Evolutionary conservation across 257 asterid species (phyloP), one percentile per base, ranked within the genome.

Genomic region (Penstemon davidsonii): DNA sequence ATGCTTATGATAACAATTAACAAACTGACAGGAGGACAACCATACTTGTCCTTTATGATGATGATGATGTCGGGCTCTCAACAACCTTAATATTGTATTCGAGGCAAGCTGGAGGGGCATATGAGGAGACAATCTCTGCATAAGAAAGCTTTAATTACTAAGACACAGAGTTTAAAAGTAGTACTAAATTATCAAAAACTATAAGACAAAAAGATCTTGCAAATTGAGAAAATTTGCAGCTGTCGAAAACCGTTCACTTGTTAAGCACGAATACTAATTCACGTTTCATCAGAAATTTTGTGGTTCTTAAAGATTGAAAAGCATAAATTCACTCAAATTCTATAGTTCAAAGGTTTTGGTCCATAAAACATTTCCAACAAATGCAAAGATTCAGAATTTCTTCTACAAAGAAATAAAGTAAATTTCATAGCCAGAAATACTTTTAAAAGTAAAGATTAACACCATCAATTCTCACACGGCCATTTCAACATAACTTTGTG

Each of bases 71-170:
- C 96, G 87, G 67, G 99, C 99, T 79, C 91, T 83, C 74, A 88
- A 76, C 84, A 94, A 73, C 81, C 84, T 90, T 71, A 94, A 76
- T 67, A 94, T 78, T 69, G 96, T 94, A 56, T 87, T 89, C 3
- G 97, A 91, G 55, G 92, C 99, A 71, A 87, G 91, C 74, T 84
- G 95, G 77, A 94, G 92, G 59, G 99, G 96, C 88, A 84, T 84
- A 69, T 83, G 85, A 56, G 88, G 86, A 12, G 99, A 87, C 80
- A 93, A 75, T 71, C 95, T 88, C 99, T 93, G 94, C 79, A 75
- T 50, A 78, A 70, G 55, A 69, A 76, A 68, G 51, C 61, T 13
- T 33, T 67, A 60, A 71, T 15, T 44, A 65, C 55, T 50, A 25
- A 62, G 49, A 65, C 49, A 66, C 44, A 53, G 11, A 45, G 15